phyloP scores from a whole-genome alignment of 2,329 filamentous ascomycete genomes.

The Paracamarosporium sp. region DNA sequence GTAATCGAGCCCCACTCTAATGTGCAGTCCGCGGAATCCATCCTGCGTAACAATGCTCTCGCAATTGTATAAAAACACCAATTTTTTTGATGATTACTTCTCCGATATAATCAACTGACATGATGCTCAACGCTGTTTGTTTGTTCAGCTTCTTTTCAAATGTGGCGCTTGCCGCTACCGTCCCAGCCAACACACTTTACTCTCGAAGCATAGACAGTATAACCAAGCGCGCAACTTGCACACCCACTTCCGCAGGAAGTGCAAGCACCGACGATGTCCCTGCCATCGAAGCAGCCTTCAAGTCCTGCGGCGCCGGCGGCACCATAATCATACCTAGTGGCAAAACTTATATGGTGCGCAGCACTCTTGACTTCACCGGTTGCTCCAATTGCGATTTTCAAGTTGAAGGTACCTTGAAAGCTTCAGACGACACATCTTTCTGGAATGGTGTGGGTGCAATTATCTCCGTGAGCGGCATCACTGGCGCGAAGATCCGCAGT shows the following conservation, averaged over 20 bases:
- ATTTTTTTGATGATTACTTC: not conserved
- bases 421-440: conserved; percentile 27
- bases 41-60: not conserved
- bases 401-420: conserved; percentile 53
- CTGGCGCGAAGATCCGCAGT: conserved; percentile 49
- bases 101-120: not conserved
- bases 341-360: conserved; percentile 52
- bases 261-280: conserved; percentile 52
- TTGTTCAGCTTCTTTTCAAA: not conserved
- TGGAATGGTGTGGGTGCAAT: conserved; percentile 19
- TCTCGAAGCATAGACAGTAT: not conserved
- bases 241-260: conserved; percentile 37
- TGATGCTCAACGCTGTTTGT: not conserved
- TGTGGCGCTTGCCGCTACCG: not conserved
- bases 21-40: not conserved
- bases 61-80: not conserved
- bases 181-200: not conserved
- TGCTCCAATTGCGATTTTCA: conserved; percentile 55
- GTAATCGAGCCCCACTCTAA: not conserved
- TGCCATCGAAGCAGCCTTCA: conserved; percentile 52
- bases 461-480: conserved; percentile 36
- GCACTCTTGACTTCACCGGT: conserved; percentile 49
- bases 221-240: conserved; percentile 35
- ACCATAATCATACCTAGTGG: conserved; percentile 54
- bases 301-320: conserved; percentile 52